A percentile compares a stretch with the other conserved stretches of the same genome.
These are phyloP conservation scores for Hypomyces rosellus DNA, from an alignment of 2,329 filamentous ascomycete genomes.

Conservation along the genomic window DNA sequence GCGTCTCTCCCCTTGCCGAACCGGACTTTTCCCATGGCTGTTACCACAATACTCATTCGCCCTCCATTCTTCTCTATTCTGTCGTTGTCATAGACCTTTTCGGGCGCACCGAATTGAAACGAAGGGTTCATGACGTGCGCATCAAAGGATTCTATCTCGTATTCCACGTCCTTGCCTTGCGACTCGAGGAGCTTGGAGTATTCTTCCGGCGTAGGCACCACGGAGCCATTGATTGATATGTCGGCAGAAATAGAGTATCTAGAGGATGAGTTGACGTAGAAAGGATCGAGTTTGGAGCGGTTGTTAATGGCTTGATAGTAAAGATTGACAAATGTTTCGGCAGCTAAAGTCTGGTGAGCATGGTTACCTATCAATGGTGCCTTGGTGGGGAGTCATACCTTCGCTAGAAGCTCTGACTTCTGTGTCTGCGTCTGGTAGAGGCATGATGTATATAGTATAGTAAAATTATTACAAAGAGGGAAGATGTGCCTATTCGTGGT, in stretches of 20 bases:
- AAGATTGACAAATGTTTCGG: constrained; percentile 62
- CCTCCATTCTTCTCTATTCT: constrained; percentile 45
- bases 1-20: constrained; percentile 59
- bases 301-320: constrained; percentile 72
- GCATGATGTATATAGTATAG: constrained; percentile 20
- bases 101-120: constrained; percentile 52
- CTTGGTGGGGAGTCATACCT: constrained; percentile 26
- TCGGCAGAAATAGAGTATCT: constrained; percentile 52
- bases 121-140: constrained; percentile 70
- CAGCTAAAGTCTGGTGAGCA: constrained; percentile 41
- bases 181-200: constrained; percentile 64
- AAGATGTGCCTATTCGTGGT: not conserved
- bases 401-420: constrained; percentile 42
- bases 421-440: constrained; percentile 34
- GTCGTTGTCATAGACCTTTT: constrained; percentile 33
- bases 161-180: constrained; percentile 53
- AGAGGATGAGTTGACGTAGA: constrained; percentile 59
- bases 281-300: constrained; percentile 55
- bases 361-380: not conserved
- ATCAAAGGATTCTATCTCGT: constrained; percentile 71
- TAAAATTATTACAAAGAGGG: not conserved
- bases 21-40: constrained; percentile 65
- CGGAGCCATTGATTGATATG: constrained; percentile 75
- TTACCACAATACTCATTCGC: constrained; percentile 64
- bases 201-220: constrained; percentile 54